phyloP scores from a whole-genome alignment of 495 filamentous ascomycete genomes.

The Hypoxylon lienhwacheense region DNA sequence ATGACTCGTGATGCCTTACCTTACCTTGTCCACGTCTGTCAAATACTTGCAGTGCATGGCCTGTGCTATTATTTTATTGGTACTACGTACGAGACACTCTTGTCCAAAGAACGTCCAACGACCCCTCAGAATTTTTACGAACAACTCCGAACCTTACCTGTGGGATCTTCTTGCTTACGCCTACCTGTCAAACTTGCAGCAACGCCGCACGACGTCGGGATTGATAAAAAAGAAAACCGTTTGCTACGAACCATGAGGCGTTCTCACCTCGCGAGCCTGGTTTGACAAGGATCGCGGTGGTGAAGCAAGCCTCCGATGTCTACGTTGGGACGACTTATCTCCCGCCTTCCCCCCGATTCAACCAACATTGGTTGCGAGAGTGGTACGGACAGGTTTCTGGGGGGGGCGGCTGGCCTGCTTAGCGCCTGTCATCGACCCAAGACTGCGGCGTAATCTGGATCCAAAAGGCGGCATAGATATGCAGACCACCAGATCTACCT shows the following conservation, averaged over 20 bases:
- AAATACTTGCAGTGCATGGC: conserved; percentile 1
- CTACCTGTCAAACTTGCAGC: conserved; percentile 40
- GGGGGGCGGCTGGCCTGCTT: conserved; percentile 25
- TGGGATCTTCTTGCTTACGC: conserved; percentile 1
- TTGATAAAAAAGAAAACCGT: conserved; percentile 25
- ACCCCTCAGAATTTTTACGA: background rate
- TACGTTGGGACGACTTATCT: conserved; percentile 28
- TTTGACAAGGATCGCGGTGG: background rate
- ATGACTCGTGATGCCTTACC: conserved; percentile 25
- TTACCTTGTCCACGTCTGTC: conserved; percentile 4
- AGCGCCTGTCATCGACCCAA: conserved; percentile 39
- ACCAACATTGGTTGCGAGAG: conserved; percentile 25
- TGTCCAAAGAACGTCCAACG: background rate
- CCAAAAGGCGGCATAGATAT: conserved; percentile 35
- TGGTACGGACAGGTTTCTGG: conserved; percentile 18
- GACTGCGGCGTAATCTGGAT: conserved; percentile 41
- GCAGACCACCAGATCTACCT: conserved; percentile 31
- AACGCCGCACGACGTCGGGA: conserved; percentile 36
- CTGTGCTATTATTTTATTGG: background rate
- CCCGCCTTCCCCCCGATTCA: conserved; percentile 29
- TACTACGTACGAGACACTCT: background rate
- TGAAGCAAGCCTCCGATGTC: conserved; percentile 13
- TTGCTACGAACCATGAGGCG: conserved; percentile 32
- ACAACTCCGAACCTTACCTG: conserved; percentile 16
- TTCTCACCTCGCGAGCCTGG: conserved; percentile 5